Percentiles rank a stretch among this genome's conserved stretches.
phyloP scores from a whole-genome alignment of 805 yeast genomes.

The Candida saitoana region DNA sequence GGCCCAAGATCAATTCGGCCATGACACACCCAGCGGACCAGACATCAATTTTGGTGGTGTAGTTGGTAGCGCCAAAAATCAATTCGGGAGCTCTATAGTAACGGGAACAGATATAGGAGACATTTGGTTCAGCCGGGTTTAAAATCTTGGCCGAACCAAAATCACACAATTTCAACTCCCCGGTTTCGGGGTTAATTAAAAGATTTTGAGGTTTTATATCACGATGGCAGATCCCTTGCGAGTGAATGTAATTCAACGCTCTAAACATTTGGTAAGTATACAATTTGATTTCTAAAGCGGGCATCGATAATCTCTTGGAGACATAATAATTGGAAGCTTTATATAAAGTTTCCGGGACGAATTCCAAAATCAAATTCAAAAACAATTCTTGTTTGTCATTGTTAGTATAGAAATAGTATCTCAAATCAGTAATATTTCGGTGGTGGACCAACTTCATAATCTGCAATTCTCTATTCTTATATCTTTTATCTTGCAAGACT shows the following conservation, averaged over 20 bases:
- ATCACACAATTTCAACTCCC: conserved; percentile 88
- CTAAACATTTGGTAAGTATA: conserved; percentile 76
- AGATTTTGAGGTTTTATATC: conserved; percentile 90
- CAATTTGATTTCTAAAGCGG: conserved; percentile 79
- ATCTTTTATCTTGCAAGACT: conserved; percentile 92
- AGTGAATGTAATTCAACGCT: conserved; percentile 74
- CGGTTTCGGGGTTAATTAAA: conserved; percentile 78
- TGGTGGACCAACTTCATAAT: conserved; percentile 90
- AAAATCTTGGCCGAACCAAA: conserved; percentile 93
- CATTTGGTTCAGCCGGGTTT: conserved; percentile 89
- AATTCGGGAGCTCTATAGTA: conserved; percentile 97
- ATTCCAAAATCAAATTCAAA: conserved; percentile 85
- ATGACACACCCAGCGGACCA: conserved; percentile 99
- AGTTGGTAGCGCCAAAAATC: conserved; percentile 94
- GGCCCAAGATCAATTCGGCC: conserved; percentile 94
- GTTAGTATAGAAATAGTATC: conserved; percentile 78
- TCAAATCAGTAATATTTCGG: conserved; percentile 80
- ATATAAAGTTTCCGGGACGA: conserved; percentile 92
- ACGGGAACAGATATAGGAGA: conserved; percentile 92
- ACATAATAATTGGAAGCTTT: conserved; percentile 84
- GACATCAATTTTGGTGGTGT: conserved; percentile 92
- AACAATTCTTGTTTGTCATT: conserved; percentile 75
- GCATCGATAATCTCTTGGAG: conserved; percentile 73
- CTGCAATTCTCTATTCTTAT: conserved; percentile 90
- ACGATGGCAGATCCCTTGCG: conserved; percentile 82